phyloP scores from a whole-genome alignment of 495 filamentous ascomycete genomes.

The Entonaema liquescens region DNA sequence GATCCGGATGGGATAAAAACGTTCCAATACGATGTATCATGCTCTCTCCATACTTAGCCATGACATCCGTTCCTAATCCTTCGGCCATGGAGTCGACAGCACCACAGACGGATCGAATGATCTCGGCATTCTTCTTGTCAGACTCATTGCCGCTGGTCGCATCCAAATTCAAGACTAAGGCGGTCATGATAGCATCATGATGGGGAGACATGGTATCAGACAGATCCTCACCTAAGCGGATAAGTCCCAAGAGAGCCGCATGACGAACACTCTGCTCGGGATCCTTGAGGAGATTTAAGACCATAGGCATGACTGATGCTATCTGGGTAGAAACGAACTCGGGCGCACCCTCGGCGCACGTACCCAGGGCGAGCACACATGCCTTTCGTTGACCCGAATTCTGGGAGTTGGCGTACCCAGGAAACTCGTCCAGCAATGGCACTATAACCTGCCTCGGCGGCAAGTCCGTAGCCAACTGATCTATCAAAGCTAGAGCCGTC shows the following conservation, averaged over 20 bases:
- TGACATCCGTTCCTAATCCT: constrained; percentile 84
- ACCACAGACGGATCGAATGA: constrained; percentile 87
- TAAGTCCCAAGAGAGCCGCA: constrained; percentile 84
- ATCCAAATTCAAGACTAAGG: constrained; percentile 87
- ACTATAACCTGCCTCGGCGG: constrained; percentile 96
- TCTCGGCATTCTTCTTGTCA: constrained; percentile 76
- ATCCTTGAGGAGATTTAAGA: constrained; percentile 86
- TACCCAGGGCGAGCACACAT: constrained; percentile 89
- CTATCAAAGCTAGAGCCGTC: constrained; percentile 86
- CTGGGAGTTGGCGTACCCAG: constrained; percentile 75
- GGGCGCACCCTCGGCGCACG: constrained; percentile 94
- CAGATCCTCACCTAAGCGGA: constrained; percentile 89
- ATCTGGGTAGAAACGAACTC: constrained; percentile 95
- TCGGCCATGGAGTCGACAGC: constrained; percentile 92
- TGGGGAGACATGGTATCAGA: constrained; percentile 85
- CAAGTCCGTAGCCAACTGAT: constrained; percentile 84
- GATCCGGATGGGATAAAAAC: constrained; percentile 82
- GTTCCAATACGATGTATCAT: constrained; percentile 83
- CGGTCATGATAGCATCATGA: constrained; percentile 82
- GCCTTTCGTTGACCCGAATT: constrained; percentile 85
- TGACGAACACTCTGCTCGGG: constrained; percentile 81
- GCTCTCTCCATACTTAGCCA: constrained; percentile 79
- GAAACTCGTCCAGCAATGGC: constrained; percentile 84
- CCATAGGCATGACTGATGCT: constrained; percentile 81
- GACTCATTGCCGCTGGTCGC: constrained; percentile 65